Conservation (phyloP, 768 basidiomycete species). For the Xanthoconium stramineum region DNA sequence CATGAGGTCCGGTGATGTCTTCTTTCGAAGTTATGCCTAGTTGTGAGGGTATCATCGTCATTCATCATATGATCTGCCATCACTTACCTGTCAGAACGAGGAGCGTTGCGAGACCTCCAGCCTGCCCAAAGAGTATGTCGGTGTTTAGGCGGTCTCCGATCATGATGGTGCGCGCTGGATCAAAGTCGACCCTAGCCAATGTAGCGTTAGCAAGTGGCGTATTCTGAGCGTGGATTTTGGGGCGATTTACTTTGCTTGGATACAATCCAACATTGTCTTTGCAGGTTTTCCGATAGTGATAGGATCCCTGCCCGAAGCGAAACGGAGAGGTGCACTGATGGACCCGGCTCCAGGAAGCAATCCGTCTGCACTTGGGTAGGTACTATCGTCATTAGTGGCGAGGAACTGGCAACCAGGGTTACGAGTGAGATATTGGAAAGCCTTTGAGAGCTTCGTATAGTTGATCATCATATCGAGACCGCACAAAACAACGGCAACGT, state of each 20-base stretch:
- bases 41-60: background rate
- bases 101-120: constrained; percentile 80
- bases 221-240: background rate
- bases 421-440: constrained; percentile 83
- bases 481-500: constrained; percentile 90
- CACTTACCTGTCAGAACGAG: constrained; percentile 85
- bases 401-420: constrained; percentile 81
- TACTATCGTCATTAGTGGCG: constrained; percentile 90
- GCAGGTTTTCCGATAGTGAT: constrained; percentile 89
- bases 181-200: constrained; percentile 68
- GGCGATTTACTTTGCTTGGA: constrained; percentile 63
- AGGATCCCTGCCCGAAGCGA: constrained; percentile 66
- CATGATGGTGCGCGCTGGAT: constrained; percentile 88
- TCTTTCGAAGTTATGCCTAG: constrained; percentile 74
- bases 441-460: constrained; percentile 93
- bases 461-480: constrained; percentile 85
- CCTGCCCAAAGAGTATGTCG: constrained; percentile 90
- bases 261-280: constrained; percentile 88
- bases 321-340: constrained; percentile 78
- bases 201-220: constrained; percentile 8
- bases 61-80: background rate
- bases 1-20: constrained; percentile 68
- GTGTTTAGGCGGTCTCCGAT: constrained; percentile 94
- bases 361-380: constrained; percentile 72
- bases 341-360: constrained; percentile 85